Evolutionary conservation across 371 early-diverging fungal genomes (phyloP).

Genomic region (Apophysomyces sp.): DNA sequence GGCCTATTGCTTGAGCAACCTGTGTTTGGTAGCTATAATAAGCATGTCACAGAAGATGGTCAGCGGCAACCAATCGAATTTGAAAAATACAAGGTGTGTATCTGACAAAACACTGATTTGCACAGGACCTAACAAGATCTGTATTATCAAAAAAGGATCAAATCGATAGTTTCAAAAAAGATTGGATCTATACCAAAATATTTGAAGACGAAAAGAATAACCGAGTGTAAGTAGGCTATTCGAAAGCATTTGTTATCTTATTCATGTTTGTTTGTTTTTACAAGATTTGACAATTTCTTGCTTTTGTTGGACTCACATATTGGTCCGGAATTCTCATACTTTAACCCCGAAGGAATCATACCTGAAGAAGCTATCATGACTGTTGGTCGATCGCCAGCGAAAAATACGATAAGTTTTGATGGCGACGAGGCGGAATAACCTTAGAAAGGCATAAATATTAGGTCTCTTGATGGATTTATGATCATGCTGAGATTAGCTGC

Average conservation of each 20-base stretch:
- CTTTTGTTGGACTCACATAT: slow-evolving; percentile 57
- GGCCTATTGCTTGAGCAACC: slow-evolving; percentile 90
- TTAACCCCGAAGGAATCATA: slow-evolving; percentile 40
- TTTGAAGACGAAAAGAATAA: slow-evolving; percentile 67
- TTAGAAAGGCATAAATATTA: no score
- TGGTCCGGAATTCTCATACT: slow-evolving; percentile 37
- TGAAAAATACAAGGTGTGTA: slow-evolving; percentile 39
- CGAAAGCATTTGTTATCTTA: neutral
- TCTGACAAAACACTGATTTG: neutral
- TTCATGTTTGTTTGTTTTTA: neutral
- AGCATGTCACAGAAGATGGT: slow-evolving; percentile 28
- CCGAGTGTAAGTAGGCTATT: slow-evolving; percentile 46
- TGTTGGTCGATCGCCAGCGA: neutral
- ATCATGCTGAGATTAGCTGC: no score
- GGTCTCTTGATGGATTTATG: no score
- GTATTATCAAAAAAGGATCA: slow-evolving; percentile 51
- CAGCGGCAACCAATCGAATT: slow-evolving; percentile 44
- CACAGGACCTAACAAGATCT: neutral
- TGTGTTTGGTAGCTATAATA: slow-evolving; percentile 71
- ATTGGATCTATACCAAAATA: slow-evolving; percentile 79
- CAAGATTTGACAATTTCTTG: slow-evolving; percentile 75
- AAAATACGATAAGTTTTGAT: slow-evolving; percentile 7
- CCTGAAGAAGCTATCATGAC: slow-evolving; percentile 26
- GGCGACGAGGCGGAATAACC: neutral
- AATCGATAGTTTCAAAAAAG: slow-evolving; percentile 81